These are phyloP conservation scores for Albatrellus ellisii DNA, from an alignment of 768 basidiomycete genomes.

Conservation along the genomic window DNA sequence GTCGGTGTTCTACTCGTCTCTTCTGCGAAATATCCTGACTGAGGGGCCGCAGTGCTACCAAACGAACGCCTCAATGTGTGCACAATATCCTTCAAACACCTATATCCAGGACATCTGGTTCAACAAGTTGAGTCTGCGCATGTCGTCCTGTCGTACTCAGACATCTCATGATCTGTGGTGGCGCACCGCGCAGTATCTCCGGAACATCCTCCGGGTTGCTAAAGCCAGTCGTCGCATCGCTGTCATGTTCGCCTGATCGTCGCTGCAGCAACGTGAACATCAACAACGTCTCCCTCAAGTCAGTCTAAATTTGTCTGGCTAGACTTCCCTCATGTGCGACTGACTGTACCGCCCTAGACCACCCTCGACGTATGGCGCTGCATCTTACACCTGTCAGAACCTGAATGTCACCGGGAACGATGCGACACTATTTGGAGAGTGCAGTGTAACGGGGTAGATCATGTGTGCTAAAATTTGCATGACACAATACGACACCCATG, in stretches of 20 bases:
- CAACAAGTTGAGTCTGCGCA: conserved; percentile 28
- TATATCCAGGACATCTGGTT: conserved; percentile 46
- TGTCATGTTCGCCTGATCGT: conserved; percentile 43
- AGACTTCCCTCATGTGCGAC: not conserved
- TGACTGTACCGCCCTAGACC: conserved; percentile 13
- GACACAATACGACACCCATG: too few relatives aligned
- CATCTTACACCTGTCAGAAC: conserved; percentile 40
- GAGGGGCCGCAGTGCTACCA: conserved; percentile 30
- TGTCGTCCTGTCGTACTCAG: conserved; percentile 2
- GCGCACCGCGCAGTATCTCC: conserved; percentile 37
- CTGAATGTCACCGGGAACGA: conserved; percentile 32
- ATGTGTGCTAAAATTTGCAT: too few relatives aligned
- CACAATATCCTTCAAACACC: conserved; percentile 41
- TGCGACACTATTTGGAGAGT: conserved; percentile 29
- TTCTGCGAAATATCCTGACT: not conserved
- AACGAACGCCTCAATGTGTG: conserved; percentile 32
- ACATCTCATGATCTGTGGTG: too few relatives aligned
- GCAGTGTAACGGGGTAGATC: conserved; percentile 13
- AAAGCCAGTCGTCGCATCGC: conserved; percentile 35
- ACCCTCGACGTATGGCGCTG: conserved; percentile 26
- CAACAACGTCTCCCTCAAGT: conserved; percentile 33
- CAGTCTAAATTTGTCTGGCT: conserved; percentile 14
- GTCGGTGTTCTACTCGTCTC: conserved; percentile 16
- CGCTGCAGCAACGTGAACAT: conserved; percentile 38
- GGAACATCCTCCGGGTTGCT: conserved; percentile 38